phyloP scores from a whole-genome alignment of 2,329 filamentous ascomycete genomes.

The Epichloe amarillans region DNA sequence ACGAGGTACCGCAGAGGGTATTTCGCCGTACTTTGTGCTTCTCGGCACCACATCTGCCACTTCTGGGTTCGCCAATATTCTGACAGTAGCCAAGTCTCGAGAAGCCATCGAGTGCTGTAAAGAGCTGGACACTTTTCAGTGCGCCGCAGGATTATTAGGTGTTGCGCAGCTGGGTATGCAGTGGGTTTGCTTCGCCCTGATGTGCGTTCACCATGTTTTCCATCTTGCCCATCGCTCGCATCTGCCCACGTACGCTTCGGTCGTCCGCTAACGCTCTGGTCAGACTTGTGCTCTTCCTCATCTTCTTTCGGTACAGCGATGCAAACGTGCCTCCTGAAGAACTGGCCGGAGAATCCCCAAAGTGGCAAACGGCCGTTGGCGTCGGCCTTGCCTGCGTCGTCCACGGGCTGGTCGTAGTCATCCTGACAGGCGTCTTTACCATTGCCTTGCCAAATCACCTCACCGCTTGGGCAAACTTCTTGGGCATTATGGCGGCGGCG shows the following conservation, averaged over 20 bases:
- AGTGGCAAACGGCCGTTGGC: slow-evolving; percentile 64
- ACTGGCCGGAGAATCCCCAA: slow-evolving; percentile 40
- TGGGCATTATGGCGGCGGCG: slow-evolving; percentile 65
- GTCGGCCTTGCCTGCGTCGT: slow-evolving; percentile 61
- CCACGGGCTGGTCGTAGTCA: slow-evolving; percentile 58
- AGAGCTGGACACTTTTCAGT: slow-evolving; percentile 68
- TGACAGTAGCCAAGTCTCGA: slow-evolving; percentile 72
- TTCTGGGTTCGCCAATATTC: slow-evolving; percentile 81
- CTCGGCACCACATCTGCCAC: slow-evolving; percentile 87
- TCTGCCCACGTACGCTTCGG: background rate
- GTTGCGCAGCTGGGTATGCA: slow-evolving; percentile 85
- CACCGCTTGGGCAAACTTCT: slow-evolving; percentile 67
- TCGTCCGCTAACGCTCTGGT: slow-evolving; percentile 10
- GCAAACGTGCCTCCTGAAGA: slow-evolving; percentile 36
- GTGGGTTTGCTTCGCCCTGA: slow-evolving; percentile 82
- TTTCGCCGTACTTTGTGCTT: slow-evolving; percentile 89
- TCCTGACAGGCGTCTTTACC: slow-evolving; percentile 56
- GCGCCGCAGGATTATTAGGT: slow-evolving; percentile 71
- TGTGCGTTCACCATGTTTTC: slow-evolving; percentile 45
- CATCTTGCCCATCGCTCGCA: background rate
- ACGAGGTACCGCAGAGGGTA: slow-evolving; percentile 77
- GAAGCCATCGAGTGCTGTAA: slow-evolving; percentile 77
- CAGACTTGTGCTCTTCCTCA: slow-evolving; percentile 83
- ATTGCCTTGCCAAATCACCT: slow-evolving; percentile 50
- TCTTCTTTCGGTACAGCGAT: slow-evolving; percentile 69